Percentiles rank a stretch among this genome's conserved stretches.
These are phyloP conservation scores for Peronospora tabacina DNA, from an alignment of 352 stramenopile genomes.

Conservation along the genomic window DNA sequence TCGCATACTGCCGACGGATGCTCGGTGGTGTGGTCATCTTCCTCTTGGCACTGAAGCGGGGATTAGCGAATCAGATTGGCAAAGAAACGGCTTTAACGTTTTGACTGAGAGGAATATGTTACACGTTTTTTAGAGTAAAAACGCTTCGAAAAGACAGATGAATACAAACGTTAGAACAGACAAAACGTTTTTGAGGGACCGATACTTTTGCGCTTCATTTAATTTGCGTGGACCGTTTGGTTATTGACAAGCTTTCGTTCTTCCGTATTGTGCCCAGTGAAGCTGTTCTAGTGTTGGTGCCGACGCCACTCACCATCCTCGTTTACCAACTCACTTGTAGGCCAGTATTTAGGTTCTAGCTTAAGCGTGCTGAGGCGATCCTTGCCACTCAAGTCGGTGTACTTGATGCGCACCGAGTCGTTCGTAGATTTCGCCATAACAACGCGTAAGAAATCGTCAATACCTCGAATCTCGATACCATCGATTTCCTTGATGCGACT, in stretches of 20 bases:
- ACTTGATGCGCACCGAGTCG: constrained; percentile 86
- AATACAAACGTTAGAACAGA: too few relatives aligned
- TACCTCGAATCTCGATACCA: constrained; percentile 73
- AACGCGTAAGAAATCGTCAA: constrained; percentile 85
- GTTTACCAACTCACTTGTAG: constrained; percentile 78
- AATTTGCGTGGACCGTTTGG: background rate
- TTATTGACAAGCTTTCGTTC: background rate
- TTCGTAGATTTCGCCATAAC: constrained; percentile 49
- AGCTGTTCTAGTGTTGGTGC: constrained; percentile 29
- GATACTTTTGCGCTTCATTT: background rate
- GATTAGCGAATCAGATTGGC: background rate
- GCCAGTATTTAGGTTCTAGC: constrained; percentile 87
- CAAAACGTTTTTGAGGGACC: too few relatives aligned
- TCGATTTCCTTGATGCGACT: constrained; percentile 89
- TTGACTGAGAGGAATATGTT: too few relatives aligned
- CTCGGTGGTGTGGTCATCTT: constrained; percentile 41
- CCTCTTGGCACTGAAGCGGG: background rate
- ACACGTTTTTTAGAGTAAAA: too few relatives aligned
- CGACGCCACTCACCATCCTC: constrained; percentile 74
- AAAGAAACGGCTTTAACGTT: background rate
- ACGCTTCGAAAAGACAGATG: too few relatives aligned
- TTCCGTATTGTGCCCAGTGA: background rate
- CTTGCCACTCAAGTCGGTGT: constrained; percentile 83
- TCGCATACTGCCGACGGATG: constrained; percentile 45
- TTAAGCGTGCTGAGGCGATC: constrained; percentile 83